Base-by-base conservation (phyloP, 2,329 filamentous ascomycete species). In the Aspergillus pseudoglaucus region DNA sequence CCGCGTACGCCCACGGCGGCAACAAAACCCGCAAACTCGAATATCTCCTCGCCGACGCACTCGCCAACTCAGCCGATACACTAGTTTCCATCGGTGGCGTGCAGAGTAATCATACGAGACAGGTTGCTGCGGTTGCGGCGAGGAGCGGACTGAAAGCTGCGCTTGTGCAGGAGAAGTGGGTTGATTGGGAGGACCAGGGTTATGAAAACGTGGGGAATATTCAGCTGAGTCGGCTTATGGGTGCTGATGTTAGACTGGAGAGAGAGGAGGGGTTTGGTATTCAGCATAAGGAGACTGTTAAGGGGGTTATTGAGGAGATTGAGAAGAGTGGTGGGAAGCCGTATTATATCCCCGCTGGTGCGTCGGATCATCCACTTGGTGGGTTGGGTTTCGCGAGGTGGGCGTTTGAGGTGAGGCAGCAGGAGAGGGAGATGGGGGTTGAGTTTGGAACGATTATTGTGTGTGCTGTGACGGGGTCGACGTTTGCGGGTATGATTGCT, bases 21-120 rank as follows among this genome's bases (percentile, higher is more conserved):
- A 87, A 87, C 71, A 87, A 87, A 67, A 81, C 78, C 25, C 75
- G 83, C 49, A 87, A 87, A 65, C 74, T 87, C 2, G 83, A 87
- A 73, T 86, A 87, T 60, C 76, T 86, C 15, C 74, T 82, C 4
- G 75, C 83, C 0, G 82, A 85, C n/a, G 81, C 82, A 2, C 62
- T 81, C 6, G 67, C 75, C 3, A 67, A 78, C 49, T 74, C 76
- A 41, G 76, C 73, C 59, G 79, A 83, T 57, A 85, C 82, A 1
- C 73, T 87, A 18, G 77, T 86, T 51, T 81, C 77, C 54, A 83
- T 85, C 56, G 83, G 84, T 50, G 84, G 84, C 45, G 74, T 85
- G 4, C 84, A 87, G 59, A 83, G 79, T 45, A 87, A 87, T 72
- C 83, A 87, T 63, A 87, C 83, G 2, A 77, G 83, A 10, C 79